phyloP scores from a whole-genome alignment of 805 yeast genomes.

The Yarrowia deformans region DNA sequence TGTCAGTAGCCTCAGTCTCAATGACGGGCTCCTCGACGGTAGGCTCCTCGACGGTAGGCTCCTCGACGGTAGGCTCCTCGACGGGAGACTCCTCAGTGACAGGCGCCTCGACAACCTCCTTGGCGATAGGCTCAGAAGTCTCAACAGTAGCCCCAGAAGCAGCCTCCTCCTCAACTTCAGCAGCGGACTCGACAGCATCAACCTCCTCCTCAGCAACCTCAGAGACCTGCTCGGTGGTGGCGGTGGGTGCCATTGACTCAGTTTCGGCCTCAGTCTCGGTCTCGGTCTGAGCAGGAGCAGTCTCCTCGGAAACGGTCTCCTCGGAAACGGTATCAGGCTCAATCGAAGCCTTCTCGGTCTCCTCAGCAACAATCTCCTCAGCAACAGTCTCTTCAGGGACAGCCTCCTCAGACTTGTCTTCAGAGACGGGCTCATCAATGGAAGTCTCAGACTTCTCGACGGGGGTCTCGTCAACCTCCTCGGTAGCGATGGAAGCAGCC shows the following conservation, averaged over 20 bases:
- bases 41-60: too few relatives aligned
- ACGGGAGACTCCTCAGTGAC: too few relatives aligned
- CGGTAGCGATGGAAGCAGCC: not conserved
- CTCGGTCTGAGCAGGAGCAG: not conserved
- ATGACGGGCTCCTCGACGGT: too few relatives aligned
- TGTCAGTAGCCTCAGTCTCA: too few relatives aligned
- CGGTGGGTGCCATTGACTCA: not conserved
- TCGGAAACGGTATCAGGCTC: too few relatives aligned
- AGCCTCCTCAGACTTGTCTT: not conserved
- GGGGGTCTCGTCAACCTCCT: not conserved
- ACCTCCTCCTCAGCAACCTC: not conserved
- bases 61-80: too few relatives aligned
- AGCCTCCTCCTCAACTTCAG: not conserved
- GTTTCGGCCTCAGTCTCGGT: not conserved
- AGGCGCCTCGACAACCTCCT: too few relatives aligned
- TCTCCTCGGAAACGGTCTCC: not conserved
- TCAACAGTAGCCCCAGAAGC: too few relatives aligned
- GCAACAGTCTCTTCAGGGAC: not conserved
- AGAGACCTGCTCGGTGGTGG: not conserved
- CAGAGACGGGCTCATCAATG: too few relatives aligned
- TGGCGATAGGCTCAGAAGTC: too few relatives aligned
- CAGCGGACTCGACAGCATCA: not conserved
- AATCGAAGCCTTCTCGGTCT: not conserved
- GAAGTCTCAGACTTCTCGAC: not conserved
- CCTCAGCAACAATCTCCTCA: not conserved